These are phyloP conservation scores for Diaporthe sp. DNA, from an alignment of 2,329 filamentous ascomycete species.

Conservation along the genomic window DNA sequence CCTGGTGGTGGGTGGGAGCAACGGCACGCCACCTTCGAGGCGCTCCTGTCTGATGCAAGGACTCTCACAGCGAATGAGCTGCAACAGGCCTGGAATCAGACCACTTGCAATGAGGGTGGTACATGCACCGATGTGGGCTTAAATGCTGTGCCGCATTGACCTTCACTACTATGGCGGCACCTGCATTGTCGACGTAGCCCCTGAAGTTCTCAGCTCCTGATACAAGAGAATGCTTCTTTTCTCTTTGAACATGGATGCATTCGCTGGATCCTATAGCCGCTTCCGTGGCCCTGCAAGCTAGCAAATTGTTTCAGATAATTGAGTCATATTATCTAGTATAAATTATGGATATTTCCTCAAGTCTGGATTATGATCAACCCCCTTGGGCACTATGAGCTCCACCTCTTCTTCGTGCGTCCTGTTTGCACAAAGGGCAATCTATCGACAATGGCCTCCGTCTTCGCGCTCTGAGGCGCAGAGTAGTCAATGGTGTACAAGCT, in stretches of 20 bases:
- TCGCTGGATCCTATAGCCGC: too few species aligned
- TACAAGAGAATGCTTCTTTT: too few species aligned
- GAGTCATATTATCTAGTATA: too few species aligned
- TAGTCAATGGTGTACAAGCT: constrained; percentile 65
- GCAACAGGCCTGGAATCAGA: not conserved
- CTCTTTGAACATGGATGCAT: too few species aligned
- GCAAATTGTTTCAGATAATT: too few species aligned
- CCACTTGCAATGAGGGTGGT: not conserved
- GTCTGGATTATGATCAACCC: too few species aligned
- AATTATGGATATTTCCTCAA: too few species aligned
- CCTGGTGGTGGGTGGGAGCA: constrained; percentile 3
- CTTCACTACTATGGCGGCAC: too few species aligned
- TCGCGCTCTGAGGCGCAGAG: constrained; percentile 53
- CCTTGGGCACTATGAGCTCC: not conserved
- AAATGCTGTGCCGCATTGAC: not conserved
- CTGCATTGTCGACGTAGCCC: too few species aligned
- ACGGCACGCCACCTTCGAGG: not conserved
- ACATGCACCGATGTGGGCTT: not conserved
- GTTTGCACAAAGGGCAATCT: constrained; percentile 10
- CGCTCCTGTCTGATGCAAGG: not conserved
- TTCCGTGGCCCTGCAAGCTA: too few species aligned
- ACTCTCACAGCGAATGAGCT: not conserved
- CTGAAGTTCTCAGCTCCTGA: too few species aligned
- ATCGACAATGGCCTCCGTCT: not conserved
- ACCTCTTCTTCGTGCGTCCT: not conserved